Percentiles rank a stretch among this genome's conserved stretches.
phyloP scores from a whole-genome alignment of 163 green algal species.

The Prototheca wickerhamii region DNA sequence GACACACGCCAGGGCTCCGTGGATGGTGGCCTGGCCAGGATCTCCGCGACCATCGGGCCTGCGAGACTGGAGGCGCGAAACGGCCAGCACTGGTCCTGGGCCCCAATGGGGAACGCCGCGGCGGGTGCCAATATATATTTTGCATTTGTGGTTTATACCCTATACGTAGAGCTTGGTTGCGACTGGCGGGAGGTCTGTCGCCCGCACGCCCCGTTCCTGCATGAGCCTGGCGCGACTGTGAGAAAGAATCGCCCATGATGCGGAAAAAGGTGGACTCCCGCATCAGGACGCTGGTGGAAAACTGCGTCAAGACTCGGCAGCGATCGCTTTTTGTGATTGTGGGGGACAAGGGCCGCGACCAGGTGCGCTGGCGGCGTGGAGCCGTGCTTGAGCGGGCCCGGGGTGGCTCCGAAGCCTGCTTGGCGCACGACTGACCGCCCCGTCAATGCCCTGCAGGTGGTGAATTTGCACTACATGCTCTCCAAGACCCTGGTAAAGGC shows the following conservation, averaged over 20 bases:
- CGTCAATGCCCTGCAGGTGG: conserved; percentile 50
- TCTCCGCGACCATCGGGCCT: too few species aligned
- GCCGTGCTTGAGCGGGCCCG: not conserved
- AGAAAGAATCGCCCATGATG: conserved; percentile 64
- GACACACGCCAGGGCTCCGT: too few species aligned
- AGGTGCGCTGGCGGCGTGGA: conserved; percentile 29
- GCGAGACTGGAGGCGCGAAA: too few species aligned
- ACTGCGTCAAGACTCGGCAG: conserved; percentile 84
- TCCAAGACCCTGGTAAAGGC: conserved; percentile 87
- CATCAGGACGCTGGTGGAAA: conserved; percentile 94
- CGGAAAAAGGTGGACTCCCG: conserved; percentile 94
- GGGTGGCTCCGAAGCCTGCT: not conserved
- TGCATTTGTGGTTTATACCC: too few species aligned
- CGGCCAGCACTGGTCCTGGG: too few species aligned
- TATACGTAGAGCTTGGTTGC: too few species aligned
- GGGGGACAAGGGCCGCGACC: conserved; percentile 90
- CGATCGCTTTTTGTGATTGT: conserved; percentile 91
- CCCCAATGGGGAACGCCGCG: too few species aligned
- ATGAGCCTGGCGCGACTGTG: too few species aligned
- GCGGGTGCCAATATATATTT: too few species aligned
- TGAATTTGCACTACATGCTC: conserved; percentile 98
- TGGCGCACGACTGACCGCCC: not conserved
- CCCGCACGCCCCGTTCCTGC: too few species aligned
- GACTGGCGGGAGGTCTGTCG: too few species aligned
- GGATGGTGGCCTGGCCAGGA: too few species aligned